A percentile compares a stretch with the other conserved stretches of the same genome.
phyloP scores from a whole-genome alignment of 768 basidiomycete genomes.

The Cyclocybe cylindracea region DNA sequence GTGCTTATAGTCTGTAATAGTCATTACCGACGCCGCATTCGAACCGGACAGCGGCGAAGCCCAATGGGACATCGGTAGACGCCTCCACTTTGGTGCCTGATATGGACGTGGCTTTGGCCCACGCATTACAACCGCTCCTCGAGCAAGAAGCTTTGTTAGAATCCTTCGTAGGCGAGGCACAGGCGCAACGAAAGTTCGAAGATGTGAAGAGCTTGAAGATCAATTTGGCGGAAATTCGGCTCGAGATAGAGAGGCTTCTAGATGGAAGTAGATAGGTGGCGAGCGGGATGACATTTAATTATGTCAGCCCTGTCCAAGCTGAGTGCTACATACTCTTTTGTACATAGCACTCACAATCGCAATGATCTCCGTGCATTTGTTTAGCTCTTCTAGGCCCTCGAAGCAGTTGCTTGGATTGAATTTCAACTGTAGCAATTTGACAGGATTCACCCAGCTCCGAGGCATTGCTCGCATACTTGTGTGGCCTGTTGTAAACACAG shows the following conservation, averaged over 20 bases:
- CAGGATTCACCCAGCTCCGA: too few species aligned
- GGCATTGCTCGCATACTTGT: too few species aligned
- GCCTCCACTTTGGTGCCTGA: constrained; percentile 39
- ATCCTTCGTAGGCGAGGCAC: constrained; percentile 88
- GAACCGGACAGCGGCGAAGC: constrained; percentile 12
- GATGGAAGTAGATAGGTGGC: constrained; percentile 11
- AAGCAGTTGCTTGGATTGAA: too few species aligned
- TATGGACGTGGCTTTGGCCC: constrained; percentile 70
- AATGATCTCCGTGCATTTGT: not conserved
- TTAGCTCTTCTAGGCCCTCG: not conserved
- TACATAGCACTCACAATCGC: not conserved
- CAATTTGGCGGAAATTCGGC: constrained; percentile 81
- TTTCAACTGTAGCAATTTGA: too few species aligned
- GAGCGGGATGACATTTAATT: not conserved
- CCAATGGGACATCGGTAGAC: constrained; percentile 13
- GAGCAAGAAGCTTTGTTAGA: constrained; percentile 95
- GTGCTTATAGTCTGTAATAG: constrained; percentile 20
- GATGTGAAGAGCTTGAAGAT: constrained; percentile 84
- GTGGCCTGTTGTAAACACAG: too few species aligned
- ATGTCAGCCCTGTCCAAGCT: not conserved
- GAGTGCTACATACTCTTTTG: not conserved
- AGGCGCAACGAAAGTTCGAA: constrained; percentile 90
- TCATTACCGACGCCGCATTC: constrained; percentile 50
- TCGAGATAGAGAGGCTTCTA: constrained; percentile 76
- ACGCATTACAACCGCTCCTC: constrained; percentile 79